Conservation (phyloP, 371 early-diverging fungal species). For the Apophysomyces ossiformis region DNA sequence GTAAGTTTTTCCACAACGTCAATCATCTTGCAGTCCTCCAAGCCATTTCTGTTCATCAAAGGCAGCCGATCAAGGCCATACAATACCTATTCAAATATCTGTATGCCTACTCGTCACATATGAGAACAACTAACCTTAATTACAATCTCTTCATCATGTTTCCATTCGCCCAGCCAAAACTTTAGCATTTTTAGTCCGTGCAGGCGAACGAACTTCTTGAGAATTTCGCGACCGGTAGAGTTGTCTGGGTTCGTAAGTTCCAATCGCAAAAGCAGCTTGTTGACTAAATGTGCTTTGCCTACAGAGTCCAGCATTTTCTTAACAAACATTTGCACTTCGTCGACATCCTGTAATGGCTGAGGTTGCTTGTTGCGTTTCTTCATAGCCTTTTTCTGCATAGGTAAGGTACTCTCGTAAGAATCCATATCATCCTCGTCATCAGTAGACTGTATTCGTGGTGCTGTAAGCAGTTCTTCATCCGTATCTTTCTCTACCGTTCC, state of each 20-base stretch:
- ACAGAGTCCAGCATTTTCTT: slow-evolving; percentile 64
- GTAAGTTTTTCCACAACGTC: slow-evolving; percentile 52
- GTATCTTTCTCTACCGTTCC: slow-evolving; percentile 43
- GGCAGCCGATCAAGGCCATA: slow-evolving; percentile 40
- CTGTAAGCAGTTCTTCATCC: slow-evolving; percentile 13
- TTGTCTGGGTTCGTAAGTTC: slow-evolving; percentile 30
- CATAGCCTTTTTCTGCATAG: slow-evolving; percentile 31
- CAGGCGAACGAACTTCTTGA: slow-evolving; percentile 34
- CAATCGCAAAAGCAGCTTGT: slow-evolving; percentile 39
- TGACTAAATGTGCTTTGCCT: slow-evolving; percentile 54
- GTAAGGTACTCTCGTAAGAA: slow-evolving; percentile 27
- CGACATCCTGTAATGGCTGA: slow-evolving; percentile 48
- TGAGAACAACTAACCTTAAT: slow-evolving; percentile 20
- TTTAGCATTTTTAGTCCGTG: slow-evolving; percentile 46
- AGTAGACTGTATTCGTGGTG: slow-evolving; percentile 5
- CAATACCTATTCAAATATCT: slow-evolving; percentile 7
- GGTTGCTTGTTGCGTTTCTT: slow-evolving; percentile 20
- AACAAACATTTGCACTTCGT: slow-evolving; percentile 66
- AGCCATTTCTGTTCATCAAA: slow-evolving; percentile 65
- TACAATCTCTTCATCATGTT: slow-evolving; percentile 31
- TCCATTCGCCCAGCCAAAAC: slow-evolving; percentile 51
- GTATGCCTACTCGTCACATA: neutral
- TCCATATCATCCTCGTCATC: slow-evolving; percentile 12
- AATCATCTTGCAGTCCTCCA: slow-evolving; percentile 66
- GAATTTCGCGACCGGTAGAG: slow-evolving; percentile 32